phyloP scores from a whole-genome alignment of 75 land plant species.

The Adiantum capillusveneris region DNA sequence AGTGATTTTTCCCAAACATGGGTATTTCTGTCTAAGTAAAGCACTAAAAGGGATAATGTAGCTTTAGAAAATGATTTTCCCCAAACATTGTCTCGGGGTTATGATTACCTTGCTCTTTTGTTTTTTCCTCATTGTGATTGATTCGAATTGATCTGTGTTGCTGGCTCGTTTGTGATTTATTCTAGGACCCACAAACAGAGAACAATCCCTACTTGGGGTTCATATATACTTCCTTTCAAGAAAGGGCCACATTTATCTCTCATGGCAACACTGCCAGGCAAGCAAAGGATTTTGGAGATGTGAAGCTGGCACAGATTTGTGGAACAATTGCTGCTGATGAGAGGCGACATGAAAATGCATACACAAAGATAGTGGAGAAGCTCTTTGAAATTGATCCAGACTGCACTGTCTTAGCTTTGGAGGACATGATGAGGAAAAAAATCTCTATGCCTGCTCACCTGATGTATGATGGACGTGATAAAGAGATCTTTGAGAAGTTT shows the following conservation, averaged over 20 bases:
- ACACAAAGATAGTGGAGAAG: conserved; percentile 47
- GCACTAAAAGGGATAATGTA: too few species aligned
- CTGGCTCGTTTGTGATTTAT: neutral
- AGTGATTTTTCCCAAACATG: too few species aligned
- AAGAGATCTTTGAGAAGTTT: too few species aligned
- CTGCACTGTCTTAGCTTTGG: conserved; percentile 35
- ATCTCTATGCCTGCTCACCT: too few species aligned
- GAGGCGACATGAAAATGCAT: conserved; percentile 59
- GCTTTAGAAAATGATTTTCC: too few species aligned
- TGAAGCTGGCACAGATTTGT: conserved; percentile 34
- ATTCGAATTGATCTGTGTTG: neutral
- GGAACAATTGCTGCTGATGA: conserved; percentile 52
- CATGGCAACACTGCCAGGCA: conserved; percentile 40
- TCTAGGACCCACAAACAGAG: conserved; percentile 37
- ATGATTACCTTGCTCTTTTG: too few species aligned
- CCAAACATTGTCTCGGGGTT: too few species aligned
- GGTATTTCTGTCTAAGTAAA: too few species aligned
- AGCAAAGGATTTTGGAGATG: conserved; percentile 35
- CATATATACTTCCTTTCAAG: conserved; percentile 40
- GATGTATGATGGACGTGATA: too few species aligned
- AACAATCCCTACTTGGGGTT: conserved; percentile 44
- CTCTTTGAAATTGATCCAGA: conserved; percentile 48
- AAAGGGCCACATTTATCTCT: conserved; percentile 46
- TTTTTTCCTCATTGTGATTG: neutral
- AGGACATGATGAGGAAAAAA: conserved; percentile 39